Percentiles rank a stretch among this genome's conserved stretches.
Evolutionary conservation across 345 rosid genomes (phyloP).

Genomic region (Lenwebbia sp.): DNA sequence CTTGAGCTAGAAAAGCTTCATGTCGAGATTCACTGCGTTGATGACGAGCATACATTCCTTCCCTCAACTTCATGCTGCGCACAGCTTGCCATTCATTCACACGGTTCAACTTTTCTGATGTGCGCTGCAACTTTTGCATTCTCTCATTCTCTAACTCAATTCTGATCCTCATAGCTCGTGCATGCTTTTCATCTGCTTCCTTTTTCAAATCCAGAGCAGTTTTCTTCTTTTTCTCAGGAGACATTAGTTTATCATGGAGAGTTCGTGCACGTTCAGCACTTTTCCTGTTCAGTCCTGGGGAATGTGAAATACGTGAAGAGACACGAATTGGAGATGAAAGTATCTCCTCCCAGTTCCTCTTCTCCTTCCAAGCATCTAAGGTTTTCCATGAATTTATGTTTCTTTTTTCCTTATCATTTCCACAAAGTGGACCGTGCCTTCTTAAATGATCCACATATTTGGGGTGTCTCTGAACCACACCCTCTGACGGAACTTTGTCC

Average conservation of each 20-base stretch:
- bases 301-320: conserved; percentile 53
- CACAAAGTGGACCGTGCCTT: conserved; percentile 24
- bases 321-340: conserved; percentile 51
- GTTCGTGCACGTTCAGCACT: conserved; percentile 61
- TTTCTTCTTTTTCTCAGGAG: conserved; percentile 75
- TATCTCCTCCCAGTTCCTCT: conserved; percentile 71
- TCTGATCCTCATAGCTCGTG: conserved; percentile 66
- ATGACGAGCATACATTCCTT: conserved; percentile 73
- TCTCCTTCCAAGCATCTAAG: conserved; percentile 80
- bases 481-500: conserved; percentile 26
- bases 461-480: conserved; percentile 20
- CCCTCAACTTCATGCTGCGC: conserved; percentile 56
- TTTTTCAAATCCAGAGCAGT: conserved; percentile 55
- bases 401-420: conserved; percentile 49
- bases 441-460: conserved; percentile 25
- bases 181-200: conserved; percentile 75
- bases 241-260: conserved; percentile 62
- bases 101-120: conserved; percentile 60
- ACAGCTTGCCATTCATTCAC: conserved; percentile 81
- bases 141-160: conserved; percentile 67
- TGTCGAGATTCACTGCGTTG: conserved; percentile 69
- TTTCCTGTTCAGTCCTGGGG: conserved; percentile 55
- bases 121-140: conserved; percentile 68
- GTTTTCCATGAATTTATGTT: conserved; percentile 40
- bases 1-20: conserved; percentile 75